Evolutionary conservation across 768 basidiomycete genomes (phyloP), one percentile per base, ranked within the genome.

Genomic region (Suillus subluteus): DNA sequence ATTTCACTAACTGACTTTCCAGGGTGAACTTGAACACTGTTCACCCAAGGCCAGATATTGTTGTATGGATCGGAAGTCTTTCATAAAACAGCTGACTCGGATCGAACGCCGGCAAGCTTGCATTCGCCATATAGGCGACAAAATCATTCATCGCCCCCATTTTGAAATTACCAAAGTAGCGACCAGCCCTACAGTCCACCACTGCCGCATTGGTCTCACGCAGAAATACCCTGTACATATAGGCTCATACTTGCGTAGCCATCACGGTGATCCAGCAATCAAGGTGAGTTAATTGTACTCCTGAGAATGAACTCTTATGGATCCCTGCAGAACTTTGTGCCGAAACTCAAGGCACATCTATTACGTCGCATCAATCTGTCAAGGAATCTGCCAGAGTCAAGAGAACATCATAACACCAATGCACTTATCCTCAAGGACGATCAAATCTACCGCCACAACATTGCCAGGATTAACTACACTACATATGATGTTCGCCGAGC

Each of bases 371-470:
- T 72, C 1, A 48, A 13, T 0, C 13, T 1, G 0, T 23, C 12
- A 3, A 13, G 4, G 77, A 62, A 62, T 80, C 6, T 78, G 72
- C n/a, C n/a, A n/a, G 0, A 69, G 77, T 0, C 77, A 81, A 56
- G 81, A 75, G 65, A 79, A 80, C n/a, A n/a, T n/a, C n/a, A n/a
- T n/a, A 62, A 81, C 82, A 8, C 80, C 80, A 75, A 82, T 11
- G 18, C 9, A 8, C 9, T 64, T 43, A 18, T 37, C 30, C 12
- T 23, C 0, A 50, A 50, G 48, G 23, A 50, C 0, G 23, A 50
- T 6, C 43, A 30, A 1, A 21, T 43, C 2, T 59, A 61, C 6
- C 7, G 15, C 0, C 64, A 65, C 13, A 40, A 59, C 0, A 11
- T 38, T 12, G 4, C 35, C 6, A 26, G 56, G 0, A 12, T 65